phyloP scores from a whole-genome alignment of 1,284 basidiomycete species.

The Ustilago lituana region DNA sequence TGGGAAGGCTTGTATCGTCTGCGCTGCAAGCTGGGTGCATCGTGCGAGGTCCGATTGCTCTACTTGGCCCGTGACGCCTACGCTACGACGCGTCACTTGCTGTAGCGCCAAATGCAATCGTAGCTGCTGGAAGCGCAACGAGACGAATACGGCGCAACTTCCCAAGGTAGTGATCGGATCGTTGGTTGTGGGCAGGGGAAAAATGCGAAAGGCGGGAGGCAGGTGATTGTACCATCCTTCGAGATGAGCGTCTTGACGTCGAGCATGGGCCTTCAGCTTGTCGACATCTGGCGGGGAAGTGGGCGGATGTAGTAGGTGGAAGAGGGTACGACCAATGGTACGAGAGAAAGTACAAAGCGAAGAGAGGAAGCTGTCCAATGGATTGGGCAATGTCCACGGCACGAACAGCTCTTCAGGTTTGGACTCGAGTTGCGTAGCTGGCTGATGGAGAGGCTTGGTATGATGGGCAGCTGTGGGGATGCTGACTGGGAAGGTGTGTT shows the following conservation, averaged over 20 bases:
- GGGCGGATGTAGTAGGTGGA: neutral
- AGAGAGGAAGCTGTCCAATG: too few species aligned
- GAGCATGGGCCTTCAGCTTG: neutral
- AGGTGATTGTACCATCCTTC: slow-evolving; percentile 9
- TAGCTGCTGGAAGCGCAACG: slow-evolving; percentile 7
- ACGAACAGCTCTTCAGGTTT: too few species aligned
- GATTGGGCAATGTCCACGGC: too few species aligned
- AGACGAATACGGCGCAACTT: slow-evolving; percentile 10
- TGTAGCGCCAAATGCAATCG: slow-evolving; percentile 7
- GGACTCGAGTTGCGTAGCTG: neutral
- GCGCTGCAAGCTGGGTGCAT: neutral
- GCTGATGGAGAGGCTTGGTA: neutral
- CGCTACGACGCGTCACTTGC: neutral
- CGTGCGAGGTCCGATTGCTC: neutral
- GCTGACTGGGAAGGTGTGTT: neutral
- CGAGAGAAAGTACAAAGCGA: slow-evolving; percentile 1
- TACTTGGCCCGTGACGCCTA: neutral
- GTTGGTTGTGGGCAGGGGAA: neutral
- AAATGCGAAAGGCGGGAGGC: neutral
- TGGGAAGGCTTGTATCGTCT: neutral
- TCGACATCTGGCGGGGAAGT: too few species aligned
- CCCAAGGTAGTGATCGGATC: neutral
- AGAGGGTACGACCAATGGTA: neutral
- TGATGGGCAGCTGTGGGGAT: neutral
- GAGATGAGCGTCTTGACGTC: slow-evolving; percentile 1